phyloP scores from a whole-genome alignment of 345 rosid species.

The Arabis hirsuta region DNA sequence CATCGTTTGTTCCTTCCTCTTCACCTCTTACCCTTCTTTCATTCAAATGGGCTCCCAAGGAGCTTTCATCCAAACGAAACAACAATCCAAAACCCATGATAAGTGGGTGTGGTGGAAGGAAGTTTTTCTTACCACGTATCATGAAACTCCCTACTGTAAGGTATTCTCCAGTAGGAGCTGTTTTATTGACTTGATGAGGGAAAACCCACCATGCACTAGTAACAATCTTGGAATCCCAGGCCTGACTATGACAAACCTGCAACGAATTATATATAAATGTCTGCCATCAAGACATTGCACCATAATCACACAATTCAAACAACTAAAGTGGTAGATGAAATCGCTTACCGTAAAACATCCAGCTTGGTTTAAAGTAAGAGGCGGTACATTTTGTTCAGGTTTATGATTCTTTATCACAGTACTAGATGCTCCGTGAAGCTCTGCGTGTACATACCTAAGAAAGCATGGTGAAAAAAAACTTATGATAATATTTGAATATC shows the following conservation, averaged over 20 bases:
- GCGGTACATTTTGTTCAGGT: slow-evolving; percentile 87
- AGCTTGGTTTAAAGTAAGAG: slow-evolving; percentile 95
- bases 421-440: slow-evolving; percentile 97
- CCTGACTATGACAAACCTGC: slow-evolving; percentile 97
- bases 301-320: slow-evolving; percentile 10
- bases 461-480: slow-evolving; percentile 16
- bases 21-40: slow-evolving; percentile 98
- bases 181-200: slow-evolving; percentile 97
- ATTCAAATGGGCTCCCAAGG: slow-evolving; percentile 94
- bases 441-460: slow-evolving; percentile 91
- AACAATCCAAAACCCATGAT: slow-evolving; percentile 97
- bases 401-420: slow-evolving; percentile 95
- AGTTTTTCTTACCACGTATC: slow-evolving; percentile 97
- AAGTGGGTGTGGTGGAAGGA: slow-evolving; percentile 97
- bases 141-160: slow-evolving; percentile 98
- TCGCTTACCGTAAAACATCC: slow-evolving; percentile 86
- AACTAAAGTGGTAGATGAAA: slow-evolving; percentile 8
- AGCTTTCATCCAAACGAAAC: slow-evolving; percentile 98
- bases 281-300: slow-evolving; percentile 25
- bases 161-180: slow-evolving; percentile 99
- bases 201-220: slow-evolving; percentile 99
- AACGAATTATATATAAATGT: slow-evolving; percentile 26
- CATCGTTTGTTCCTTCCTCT: slow-evolving; percentile 76
- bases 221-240: slow-evolving; percentile 98
- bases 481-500: slow-evolving; percentile 5